Base-by-base conservation (phyloP, 2,329 filamentous ascomycete species). In the Pseudophaeomoniella oleicola region DNA sequence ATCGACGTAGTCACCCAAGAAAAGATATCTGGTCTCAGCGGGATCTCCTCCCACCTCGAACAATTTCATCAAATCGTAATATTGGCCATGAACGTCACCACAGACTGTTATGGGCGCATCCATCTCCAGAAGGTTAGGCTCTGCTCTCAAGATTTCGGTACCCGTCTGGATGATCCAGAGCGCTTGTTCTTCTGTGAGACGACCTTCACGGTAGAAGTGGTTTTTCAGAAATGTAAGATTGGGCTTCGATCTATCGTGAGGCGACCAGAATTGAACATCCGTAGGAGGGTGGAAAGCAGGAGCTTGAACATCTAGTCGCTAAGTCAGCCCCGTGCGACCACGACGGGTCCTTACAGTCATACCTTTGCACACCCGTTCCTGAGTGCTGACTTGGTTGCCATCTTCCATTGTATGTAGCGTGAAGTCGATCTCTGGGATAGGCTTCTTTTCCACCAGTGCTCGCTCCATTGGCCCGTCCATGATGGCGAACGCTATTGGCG, bases 331-430 rank as follows among this genome's bases (percentile, higher is more conserved):
- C 10, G 18, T 10, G 15, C 15, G 6, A 12, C n/a, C 4, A 16
- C 13, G 18, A 12, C 16, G 12, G 16, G 39, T 16, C n/a, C 30
- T 12, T 15, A n/a, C 16, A 11, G 5, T 32, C 61, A 45, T 74
- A 96, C 90, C 90, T 86, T 96, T 98, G 72, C 88, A 94, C 43
- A 98, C 90, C 58, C 90, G 76, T 64, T 98, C 90, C 57, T 81
- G 65, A 43, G 90, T 98, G 75, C 75, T 96, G 57, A 98, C 90
- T 66, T 94, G 85, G 37, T 75, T 78, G 55, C 84, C 85, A 69
- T 98, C 90, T 60, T 98, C 90, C 88, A 96, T 94, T 44, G 82
- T 90, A 62, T 98, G 90, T 54, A 98, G 77, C 39, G 85, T 92
- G 60, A 98, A 98, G 67, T 98, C 90, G 54, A 98, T 96, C 70